These are phyloP conservation scores for Alternaria sp. DNA, from an alignment of 2,329 filamentous ascomycete genomes.

Conservation along the genomic window DNA sequence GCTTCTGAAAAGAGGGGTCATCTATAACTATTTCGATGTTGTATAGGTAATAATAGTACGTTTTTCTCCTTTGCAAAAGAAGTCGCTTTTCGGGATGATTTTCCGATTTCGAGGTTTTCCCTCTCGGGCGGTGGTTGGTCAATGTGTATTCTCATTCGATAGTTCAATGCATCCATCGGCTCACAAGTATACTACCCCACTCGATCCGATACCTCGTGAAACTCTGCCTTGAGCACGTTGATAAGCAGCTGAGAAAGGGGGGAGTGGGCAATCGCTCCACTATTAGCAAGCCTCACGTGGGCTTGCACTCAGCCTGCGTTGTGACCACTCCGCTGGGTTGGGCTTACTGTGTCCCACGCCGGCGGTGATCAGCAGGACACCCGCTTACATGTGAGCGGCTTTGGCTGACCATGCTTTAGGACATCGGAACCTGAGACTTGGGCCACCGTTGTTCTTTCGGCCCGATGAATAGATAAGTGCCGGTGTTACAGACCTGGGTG, in stretches of 20 bases:
- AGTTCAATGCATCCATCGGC: background rate
- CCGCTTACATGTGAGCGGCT: background rate
- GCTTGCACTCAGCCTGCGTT: background rate
- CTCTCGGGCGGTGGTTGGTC: background rate
- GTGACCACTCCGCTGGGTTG: background rate
- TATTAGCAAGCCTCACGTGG: background rate
- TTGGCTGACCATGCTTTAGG: background rate
- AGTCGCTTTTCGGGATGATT: background rate
- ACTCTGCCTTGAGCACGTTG: background rate
- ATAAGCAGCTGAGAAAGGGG: background rate
- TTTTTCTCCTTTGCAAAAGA: no score
- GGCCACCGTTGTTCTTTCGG: background rate
- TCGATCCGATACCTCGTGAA: background rate
- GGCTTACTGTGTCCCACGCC: background rate
- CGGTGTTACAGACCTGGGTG: background rate
- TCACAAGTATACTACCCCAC: background rate
- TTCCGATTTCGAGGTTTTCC: background rate
- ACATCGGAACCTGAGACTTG: background rate
- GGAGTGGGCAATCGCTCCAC: background rate
- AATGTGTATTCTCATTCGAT: background rate
- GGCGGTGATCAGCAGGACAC: slow-evolving; percentile 8
- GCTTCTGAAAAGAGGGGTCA: background rate
- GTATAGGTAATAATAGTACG: background rate
- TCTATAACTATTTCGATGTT: background rate
- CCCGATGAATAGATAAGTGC: slow-evolving; percentile 1